Base-by-base conservation (phyloP, 2,329 filamentous ascomycete genomes). In the Pestalotiopsis sp. region DNA sequence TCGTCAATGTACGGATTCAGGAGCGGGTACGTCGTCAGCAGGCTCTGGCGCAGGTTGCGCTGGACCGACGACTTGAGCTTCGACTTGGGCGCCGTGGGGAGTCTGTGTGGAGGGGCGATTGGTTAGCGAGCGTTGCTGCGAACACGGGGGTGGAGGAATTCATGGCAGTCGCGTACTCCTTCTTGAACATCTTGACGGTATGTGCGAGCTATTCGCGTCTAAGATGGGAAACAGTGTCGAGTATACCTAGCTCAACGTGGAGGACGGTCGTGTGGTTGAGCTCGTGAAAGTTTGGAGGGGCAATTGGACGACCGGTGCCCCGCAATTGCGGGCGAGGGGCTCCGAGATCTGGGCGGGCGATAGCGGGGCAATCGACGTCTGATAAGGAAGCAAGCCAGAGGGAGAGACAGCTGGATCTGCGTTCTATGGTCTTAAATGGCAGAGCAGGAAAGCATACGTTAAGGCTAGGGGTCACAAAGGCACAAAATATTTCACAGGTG, bases 41-140 rank as follows among this genome's bases (percentile, higher is more conserved):
- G 88, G 77, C 93, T 93, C 76, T 91, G 87, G 75, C 96, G 93
- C 75, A 99, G 91, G 72, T 86, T 89, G 77, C 96, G 93, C 85
- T 98, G 95, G 68, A 94, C 93, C 27, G 94, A 97, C 73, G 95
- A 98, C 84, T 98, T 99, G 82, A 98, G 93, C 86, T 98, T 98
- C 75, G 94, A 94, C 84, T 96, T 97, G 68, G 93, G 91, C 73
- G 92, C 90, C 31, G 91, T 84, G 76, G 90, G 85, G 80, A 97
- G 90, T 73, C 93, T 95, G 77, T 49, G 25, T 49, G 45, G 45
- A n/a, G 69, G 23, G 41, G 38, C 13, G 66, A 72, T 78, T 73
- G 76, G 73, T 63, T 62, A 63, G 70, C 70, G 70, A 68, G 41
- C 72, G 11, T 5, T 20, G 38, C 27, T 13, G 66, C 59, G 49